phyloP scores from a whole-genome alignment of 306 rosid species.

The Comarum palustre region DNA sequence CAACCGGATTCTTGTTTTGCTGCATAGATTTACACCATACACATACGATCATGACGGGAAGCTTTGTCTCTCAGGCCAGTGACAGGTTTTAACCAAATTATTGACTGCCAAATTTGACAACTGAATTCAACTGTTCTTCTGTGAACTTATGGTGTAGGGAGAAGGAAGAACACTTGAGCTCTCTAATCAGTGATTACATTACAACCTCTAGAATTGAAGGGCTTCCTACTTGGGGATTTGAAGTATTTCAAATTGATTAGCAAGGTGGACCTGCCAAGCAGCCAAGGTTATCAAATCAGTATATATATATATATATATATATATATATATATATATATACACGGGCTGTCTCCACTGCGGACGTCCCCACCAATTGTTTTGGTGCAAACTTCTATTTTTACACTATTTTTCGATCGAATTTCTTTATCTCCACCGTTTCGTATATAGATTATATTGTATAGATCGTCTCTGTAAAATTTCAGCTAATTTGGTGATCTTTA shows the following conservation, averaged over 20 bases:
- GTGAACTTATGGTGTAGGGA: neutral
- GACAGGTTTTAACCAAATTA: slow-evolving; percentile 13
- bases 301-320: neutral
- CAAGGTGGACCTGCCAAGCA: neutral
- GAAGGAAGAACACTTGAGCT: neutral
- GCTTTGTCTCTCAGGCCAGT: neutral
- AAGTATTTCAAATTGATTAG: neutral
- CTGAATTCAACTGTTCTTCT: neutral
- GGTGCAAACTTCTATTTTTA: too few species aligned
- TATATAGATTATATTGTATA: too few species aligned
- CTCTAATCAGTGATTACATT: neutral
- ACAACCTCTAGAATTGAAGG: slow-evolving; percentile 3
- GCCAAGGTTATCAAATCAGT: neutral
- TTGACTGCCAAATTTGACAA: neutral
- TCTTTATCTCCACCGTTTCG: too few species aligned
- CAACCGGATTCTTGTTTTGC: neutral
- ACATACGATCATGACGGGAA: neutral
- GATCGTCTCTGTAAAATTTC: too few species aligned
- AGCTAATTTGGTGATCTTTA: too few species aligned
- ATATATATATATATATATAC: too few species aligned
- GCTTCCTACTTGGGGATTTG: neutral
- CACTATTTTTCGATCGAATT: too few species aligned
- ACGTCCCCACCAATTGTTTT: too few species aligned
- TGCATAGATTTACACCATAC: slow-evolving; percentile 10
- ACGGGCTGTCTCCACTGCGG: too few species aligned